Evolutionary conservation across 352 stramenopile genomes (phyloP).

Genomic region (Pythium biforme): DNA sequence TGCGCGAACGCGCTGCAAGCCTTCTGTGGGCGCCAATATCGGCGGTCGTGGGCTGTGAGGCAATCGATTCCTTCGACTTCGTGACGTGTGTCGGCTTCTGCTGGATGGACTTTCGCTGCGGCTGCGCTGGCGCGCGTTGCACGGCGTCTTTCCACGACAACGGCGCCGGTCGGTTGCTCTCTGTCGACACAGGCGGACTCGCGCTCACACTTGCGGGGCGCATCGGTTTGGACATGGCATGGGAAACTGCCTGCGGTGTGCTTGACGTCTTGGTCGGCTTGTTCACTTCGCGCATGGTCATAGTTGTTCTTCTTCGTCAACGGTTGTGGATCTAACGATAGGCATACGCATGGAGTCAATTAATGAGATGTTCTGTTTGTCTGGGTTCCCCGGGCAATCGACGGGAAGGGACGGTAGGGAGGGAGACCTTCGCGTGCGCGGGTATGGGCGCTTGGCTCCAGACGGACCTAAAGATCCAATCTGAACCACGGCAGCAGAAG

Average conservation of each 20-base stretch:
- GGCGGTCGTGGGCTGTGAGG: constrained; percentile 3
- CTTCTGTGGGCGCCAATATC: constrained; percentile 28
- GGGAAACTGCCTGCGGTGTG: not conserved
- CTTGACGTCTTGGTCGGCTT: constrained; percentile 7
- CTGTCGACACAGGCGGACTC: constrained; percentile 6
- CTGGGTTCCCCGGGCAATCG: not conserved
- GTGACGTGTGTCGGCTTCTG: constrained; percentile 1
- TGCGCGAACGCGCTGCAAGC: constrained; percentile 34
- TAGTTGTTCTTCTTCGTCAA: constrained; percentile 1
- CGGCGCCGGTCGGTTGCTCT: constrained; percentile 20
- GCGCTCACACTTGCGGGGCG: constrained; percentile 10
- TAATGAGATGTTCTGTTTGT: too few relatives aligned
- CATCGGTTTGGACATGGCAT: constrained; percentile 5
- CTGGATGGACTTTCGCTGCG: constrained; percentile 9
- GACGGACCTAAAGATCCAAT: not conserved
- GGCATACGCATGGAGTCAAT: not conserved
- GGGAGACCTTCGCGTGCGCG: not conserved
- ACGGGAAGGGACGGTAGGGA: not conserved
- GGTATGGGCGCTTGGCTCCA: not conserved
- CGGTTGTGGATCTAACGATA: not conserved
- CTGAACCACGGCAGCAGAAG: not conserved
- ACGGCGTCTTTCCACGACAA: constrained; percentile 46
- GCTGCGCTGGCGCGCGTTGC: constrained; percentile 27
- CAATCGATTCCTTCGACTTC: constrained; percentile 15
- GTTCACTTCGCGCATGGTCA: constrained; percentile 15